phyloP scores from a whole-genome alignment of 768 basidiomycete species.

The Coprinopsis cinerea region DNA sequence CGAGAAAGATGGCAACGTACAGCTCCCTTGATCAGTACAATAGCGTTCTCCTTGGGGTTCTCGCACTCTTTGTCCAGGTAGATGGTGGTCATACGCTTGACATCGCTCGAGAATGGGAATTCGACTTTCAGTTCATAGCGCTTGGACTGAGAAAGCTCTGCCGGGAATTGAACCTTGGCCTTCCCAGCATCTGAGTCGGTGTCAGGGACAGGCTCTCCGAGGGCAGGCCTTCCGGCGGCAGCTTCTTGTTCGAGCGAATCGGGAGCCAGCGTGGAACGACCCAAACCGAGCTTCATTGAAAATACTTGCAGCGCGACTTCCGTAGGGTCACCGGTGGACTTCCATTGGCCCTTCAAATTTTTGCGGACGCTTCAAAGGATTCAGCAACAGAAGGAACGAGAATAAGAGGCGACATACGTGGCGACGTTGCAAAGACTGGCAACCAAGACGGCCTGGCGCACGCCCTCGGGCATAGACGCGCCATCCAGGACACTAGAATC shows the following conservation, averaged over 20 bases:
- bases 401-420: constrained; percentile 19
- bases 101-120: constrained; percentile 44
- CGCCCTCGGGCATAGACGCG: constrained; percentile 16
- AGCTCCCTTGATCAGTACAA: constrained; percentile 32
- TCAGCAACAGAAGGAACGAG: background rate
- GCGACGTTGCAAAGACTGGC: constrained; percentile 33
- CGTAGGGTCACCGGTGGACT: constrained; percentile 48
- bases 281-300: constrained; percentile 42
- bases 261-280: constrained; percentile 24
- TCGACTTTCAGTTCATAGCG: constrained; percentile 30
- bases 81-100: constrained; percentile 45
- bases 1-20: constrained; percentile 17
- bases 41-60: constrained; percentile 12
- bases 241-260: constrained; percentile 16
- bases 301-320: constrained; percentile 54
- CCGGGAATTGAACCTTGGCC: constrained; percentile 15
- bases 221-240: constrained; percentile 10
- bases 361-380: constrained; percentile 25
- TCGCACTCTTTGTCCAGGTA: constrained; percentile 23
- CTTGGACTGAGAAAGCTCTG: constrained; percentile 14
- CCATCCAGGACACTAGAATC: constrained; percentile 18
- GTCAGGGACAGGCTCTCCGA: constrained; percentile 11
- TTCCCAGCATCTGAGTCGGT: constrained; percentile 21
- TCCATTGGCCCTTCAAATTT: constrained; percentile 37
- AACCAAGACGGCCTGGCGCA: constrained; percentile 25